phyloP scores from a whole-genome alignment of 129 eudicot genomes.

The Oenanthe sinensis region DNA sequence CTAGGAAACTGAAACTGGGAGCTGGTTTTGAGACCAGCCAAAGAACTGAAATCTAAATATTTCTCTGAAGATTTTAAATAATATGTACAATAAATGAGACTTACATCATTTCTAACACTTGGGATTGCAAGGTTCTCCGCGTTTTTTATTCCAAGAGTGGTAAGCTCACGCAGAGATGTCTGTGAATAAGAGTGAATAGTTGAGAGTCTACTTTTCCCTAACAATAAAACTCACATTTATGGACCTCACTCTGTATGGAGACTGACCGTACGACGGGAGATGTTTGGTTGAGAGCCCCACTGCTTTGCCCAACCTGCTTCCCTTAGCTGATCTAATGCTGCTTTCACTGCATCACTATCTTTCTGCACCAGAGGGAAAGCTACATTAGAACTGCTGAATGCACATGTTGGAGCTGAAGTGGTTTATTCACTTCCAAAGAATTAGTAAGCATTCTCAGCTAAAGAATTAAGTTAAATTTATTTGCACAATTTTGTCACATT shows the following conservation, averaged over 20 bases:
- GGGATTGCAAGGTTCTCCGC: conserved; percentile 97
- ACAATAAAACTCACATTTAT: background rate
- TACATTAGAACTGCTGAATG: background rate
- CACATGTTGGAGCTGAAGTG: background rate
- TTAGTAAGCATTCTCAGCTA: background rate
- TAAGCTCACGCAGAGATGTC: conserved; percentile 89
- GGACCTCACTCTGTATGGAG: conserved; percentile 4
- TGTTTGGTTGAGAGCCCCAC: conserved; percentile 96
- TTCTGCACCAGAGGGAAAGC: conserved; percentile 42
- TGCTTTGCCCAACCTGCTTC: conserved; percentile 91
- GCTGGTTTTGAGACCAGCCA: background rate
- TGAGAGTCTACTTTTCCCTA: conserved; percentile 2
- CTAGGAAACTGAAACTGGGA: background rate
- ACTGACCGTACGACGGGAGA: conserved; percentile 92
- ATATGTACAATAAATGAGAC: conserved; percentile 16
- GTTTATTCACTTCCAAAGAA: background rate
- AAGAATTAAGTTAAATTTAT: background rate
- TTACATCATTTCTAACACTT: conserved; percentile 94
- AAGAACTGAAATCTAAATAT: background rate
- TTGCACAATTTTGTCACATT: background rate
- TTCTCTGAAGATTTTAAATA: background rate
- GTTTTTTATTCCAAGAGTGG: conserved; percentile 85
- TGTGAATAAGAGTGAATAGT: conserved; percentile 26
- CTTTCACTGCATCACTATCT: conserved; percentile 87
- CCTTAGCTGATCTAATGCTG: conserved; percentile 79